These are phyloP conservation scores for Backusella morwellensis DNA, from an alignment of 192 early-diverging fungal genomes.

Conservation along the genomic window DNA sequence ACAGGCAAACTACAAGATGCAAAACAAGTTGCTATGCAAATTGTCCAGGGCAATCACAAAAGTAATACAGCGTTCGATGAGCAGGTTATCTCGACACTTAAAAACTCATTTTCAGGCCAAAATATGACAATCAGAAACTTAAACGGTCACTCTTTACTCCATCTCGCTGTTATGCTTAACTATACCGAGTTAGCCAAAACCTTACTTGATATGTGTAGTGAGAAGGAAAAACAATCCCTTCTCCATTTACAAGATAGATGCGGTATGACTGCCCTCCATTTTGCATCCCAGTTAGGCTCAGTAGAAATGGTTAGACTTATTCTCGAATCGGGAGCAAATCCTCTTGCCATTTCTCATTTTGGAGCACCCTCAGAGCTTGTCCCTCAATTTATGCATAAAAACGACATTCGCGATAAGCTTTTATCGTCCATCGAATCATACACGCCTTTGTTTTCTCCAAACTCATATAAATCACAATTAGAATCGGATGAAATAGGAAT, in stretches of 20 bases:
- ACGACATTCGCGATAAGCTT: neutral
- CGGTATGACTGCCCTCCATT: slow-evolving; percentile 72
- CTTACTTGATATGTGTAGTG: slow-evolving; percentile 28
- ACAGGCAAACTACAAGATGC: slow-evolving; percentile 75
- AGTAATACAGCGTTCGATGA: neutral
- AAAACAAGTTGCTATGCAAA: slow-evolving; percentile 66
- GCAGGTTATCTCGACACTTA: neutral
- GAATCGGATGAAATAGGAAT: slow-evolving; percentile 25
- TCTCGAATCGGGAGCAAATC: slow-evolving; percentile 42
- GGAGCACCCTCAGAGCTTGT: neutral
- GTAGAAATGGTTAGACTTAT: slow-evolving; percentile 50
- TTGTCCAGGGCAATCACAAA: slow-evolving; percentile 29
- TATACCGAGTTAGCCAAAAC: slow-evolving; percentile 46
- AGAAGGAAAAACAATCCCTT: slow-evolving; percentile 6
- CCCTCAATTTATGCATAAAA: neutral
- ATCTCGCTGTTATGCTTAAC: slow-evolving; percentile 61
- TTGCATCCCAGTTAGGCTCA: slow-evolving; percentile 57
- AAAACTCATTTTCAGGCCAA: neutral
- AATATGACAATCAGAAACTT: slow-evolving; percentile 14
- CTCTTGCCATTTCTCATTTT: neutral
- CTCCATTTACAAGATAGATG: slow-evolving; percentile 57
- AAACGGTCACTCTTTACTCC: slow-evolving; percentile 58
- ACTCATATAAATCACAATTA: neutral
- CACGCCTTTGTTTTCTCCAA: neutral
- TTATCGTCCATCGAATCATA: neutral